These are phyloP conservation scores for Inonotus obliquus DNA, from an alignment of 1,284 basidiomycete species.

Conservation along the genomic window DNA sequence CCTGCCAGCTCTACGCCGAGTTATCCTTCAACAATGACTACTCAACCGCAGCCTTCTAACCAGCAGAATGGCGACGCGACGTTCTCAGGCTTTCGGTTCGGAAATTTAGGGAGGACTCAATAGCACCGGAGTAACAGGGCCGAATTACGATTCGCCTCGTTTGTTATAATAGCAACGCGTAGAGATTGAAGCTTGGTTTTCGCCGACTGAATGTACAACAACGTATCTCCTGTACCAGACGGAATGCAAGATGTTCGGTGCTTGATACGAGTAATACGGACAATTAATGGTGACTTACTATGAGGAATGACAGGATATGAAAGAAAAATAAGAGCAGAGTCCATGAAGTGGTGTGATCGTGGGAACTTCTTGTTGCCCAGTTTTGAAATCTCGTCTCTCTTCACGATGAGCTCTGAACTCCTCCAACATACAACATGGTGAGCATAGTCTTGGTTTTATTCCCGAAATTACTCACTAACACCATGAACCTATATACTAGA, in stretches of 20 bases:
- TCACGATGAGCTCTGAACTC: not conserved
- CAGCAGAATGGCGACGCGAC: not conserved
- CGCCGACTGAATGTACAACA: no score
- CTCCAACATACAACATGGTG: not conserved
- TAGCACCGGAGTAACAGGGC: not conserved
- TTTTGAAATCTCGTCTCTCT: not conserved
- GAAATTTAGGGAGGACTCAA: not conserved
- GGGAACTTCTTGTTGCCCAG: not conserved
- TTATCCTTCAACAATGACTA: not conserved
- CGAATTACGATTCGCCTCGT: not conserved
- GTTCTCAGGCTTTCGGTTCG: not conserved
- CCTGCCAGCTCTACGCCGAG: not conserved
- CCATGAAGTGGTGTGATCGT: not conserved
- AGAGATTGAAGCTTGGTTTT: no score
- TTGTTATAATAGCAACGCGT: no score
- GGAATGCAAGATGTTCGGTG: not conserved
- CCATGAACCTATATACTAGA: constrained; percentile 13
- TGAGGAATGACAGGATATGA: no score
- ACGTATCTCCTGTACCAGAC: not conserved
- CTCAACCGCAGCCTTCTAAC: not conserved
- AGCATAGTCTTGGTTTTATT: not conserved
- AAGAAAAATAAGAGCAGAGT: no score
- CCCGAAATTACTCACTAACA: not conserved
- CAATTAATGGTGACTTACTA: no score
- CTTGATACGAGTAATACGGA: not conserved